Evolutionary conservation across 495 filamentous ascomycete genomes (phyloP).

Genomic region (Xylaria sp.): DNA sequence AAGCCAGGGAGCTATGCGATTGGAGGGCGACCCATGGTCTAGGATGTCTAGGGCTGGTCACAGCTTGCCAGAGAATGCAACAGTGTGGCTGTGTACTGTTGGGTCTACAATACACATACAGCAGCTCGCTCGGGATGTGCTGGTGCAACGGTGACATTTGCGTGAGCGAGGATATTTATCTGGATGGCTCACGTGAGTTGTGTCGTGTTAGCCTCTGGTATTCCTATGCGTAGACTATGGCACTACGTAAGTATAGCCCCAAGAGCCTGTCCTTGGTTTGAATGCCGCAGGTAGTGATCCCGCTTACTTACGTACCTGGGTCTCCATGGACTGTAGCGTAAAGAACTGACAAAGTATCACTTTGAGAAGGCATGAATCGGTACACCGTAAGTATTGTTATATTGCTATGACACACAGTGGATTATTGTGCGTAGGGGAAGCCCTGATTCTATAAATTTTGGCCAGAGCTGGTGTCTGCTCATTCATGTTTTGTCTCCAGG

Average conservation of each 20-base stretch:
- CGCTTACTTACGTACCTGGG: background rate
- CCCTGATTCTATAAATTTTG: background rate
- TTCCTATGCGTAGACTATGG: too few species aligned
- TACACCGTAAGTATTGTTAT: conserved; percentile 10
- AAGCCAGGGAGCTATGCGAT: conserved; percentile 1
- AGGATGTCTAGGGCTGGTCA: background rate
- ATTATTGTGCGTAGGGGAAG: conserved; percentile 4
- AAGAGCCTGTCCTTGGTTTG: too few species aligned
- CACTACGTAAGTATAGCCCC: background rate
- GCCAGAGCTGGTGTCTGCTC: background rate
- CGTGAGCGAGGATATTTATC: background rate
- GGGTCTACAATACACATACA: background rate
- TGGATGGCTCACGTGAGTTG: background rate
- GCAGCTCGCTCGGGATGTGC: background rate
- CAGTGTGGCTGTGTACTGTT: conserved; percentile 3
- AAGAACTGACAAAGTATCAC: background rate
- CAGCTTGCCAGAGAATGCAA: background rate
- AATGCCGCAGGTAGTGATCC: background rate
- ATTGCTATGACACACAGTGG: conserved; percentile 23
- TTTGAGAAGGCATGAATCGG: background rate
- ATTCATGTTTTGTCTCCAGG: background rate
- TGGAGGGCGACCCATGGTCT: background rate
- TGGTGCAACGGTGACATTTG: background rate
- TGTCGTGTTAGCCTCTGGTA: background rate
- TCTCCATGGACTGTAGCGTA: background rate